Base-by-base conservation (phyloP, 306 rosid genomes). In the Cicer judaicum region DNA sequence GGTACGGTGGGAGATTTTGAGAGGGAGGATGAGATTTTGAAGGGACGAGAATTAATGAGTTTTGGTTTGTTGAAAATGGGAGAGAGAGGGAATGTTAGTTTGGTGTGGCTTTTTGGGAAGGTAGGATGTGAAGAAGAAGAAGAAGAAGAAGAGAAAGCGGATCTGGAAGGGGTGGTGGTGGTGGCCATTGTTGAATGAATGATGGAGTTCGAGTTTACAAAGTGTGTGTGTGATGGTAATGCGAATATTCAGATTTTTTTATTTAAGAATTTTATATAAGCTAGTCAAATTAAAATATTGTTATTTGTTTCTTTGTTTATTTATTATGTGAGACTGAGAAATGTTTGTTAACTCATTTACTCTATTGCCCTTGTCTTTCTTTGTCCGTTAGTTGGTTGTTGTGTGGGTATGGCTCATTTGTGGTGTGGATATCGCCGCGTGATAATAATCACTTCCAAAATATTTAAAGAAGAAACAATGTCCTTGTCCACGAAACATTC, bases 111-210 rank as follows among this genome's bases (percentile, higher is more conserved):
- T 69, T 62, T 68, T 0, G 56, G 19, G 34, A 77, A 72, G 19
- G 12, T 68, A 36, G 71, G 14, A 6, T 74, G 44, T 0, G 80
- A 1, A 10, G 86, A 2, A 13, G 72, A 50, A 8, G 80, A 1
- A 10, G 86, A 2, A 13, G 72, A 50, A 8, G 80, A 59, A 3
- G 69, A 9, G 70, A 78, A 78, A 71, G 88, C 42, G n/a, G 90
- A 6, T 64, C 12, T 59, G 12, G 82, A 70, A 68, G 81, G 14
- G 2, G 65, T 6, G 10, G 44, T 60, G 43, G 80, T 11, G 10
- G 85, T 79, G 57, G 89, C 90, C 94, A 87, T 89, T 34, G 71
- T 5, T 3, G 78, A 61, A 39, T 68, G 57, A 1, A 34, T 2
- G 43, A 11, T 29, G 43, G 29, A 2, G 69, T 8, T 55, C 2